Evolutionary conservation across 441 rosid genomes (phyloP).

Genomic region (Dalechampia spathulata): DNA sequence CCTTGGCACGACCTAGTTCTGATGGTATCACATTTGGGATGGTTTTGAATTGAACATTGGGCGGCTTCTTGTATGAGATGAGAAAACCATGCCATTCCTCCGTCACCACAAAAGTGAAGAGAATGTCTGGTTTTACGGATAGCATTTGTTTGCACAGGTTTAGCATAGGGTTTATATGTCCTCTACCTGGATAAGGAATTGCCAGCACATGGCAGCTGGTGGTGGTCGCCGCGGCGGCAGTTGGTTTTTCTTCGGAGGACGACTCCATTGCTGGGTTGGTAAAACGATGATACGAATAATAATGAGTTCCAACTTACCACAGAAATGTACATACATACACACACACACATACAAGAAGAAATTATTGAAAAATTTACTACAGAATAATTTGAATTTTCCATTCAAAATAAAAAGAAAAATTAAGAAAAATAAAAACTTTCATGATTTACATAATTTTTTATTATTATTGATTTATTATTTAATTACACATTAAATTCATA

Average conservation of each 20-base stretch:
- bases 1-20: constrained; percentile 39
- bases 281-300: too few relatives aligned
- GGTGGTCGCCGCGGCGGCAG: background rate
- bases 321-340: too few relatives aligned
- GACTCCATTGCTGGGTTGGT: too few relatives aligned
- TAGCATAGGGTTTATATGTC: constrained; percentile 75
- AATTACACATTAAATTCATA: too few relatives aligned
- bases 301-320: too few relatives aligned
- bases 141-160: constrained; percentile 47
- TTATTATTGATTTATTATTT: too few relatives aligned
- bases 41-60: constrained; percentile 28
- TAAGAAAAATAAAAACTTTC: too few relatives aligned
- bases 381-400: too few relatives aligned
- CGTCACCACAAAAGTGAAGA: constrained; percentile 52
- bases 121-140: constrained; percentile 22
- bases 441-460: too few relatives aligned
- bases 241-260: background rate
- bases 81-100: constrained; percentile 66
- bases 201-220: constrained; percentile 42
- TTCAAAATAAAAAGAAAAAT: too few relatives aligned
- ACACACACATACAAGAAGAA: too few relatives aligned
- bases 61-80: constrained; percentile 22
- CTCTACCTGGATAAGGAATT: constrained; percentile 66
- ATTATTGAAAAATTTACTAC: too few relatives aligned
- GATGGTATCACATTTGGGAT: constrained; percentile 62